Percentiles rank a stretch among this genome's conserved stretches.
These are phyloP conservation scores for Corymbia maculata DNA, from an alignment of 345 rosid species.

Conservation along the genomic window DNA sequence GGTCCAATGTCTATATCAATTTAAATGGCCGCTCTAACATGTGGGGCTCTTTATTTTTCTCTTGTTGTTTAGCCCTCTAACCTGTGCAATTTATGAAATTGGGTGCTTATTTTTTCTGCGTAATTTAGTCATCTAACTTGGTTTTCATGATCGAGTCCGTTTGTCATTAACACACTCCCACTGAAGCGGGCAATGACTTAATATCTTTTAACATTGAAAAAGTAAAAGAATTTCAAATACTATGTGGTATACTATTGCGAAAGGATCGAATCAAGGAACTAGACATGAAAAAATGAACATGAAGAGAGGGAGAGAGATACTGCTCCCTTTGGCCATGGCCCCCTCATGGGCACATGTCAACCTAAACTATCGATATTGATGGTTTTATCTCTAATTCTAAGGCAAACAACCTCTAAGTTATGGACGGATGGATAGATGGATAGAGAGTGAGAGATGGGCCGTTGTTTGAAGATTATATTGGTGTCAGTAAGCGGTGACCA, in stretches of 20 bases:
- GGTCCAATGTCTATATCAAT: neutral
- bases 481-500: neutral
- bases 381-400: neutral
- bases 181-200: neutral
- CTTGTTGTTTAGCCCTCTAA: neutral
- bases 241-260: neutral
- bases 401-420: neutral
- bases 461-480: neutral
- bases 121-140: neutral
- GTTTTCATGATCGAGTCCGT: neutral
- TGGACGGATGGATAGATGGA: neutral
- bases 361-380: neutral
- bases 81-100: neutral
- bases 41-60: neutral
- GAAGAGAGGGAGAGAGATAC: neutral
- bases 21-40: neutral
- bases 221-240: neutral
- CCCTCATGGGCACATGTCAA: neutral
- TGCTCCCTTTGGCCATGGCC: neutral
- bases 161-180: neutral
- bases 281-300: neutral
- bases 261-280: neutral
- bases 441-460: neutral
- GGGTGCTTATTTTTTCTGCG: neutral
- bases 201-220: neutral